phyloP scores from a whole-genome alignment of 2,329 filamentous ascomycete genomes.

The Colletotrichum godetiae region DNA sequence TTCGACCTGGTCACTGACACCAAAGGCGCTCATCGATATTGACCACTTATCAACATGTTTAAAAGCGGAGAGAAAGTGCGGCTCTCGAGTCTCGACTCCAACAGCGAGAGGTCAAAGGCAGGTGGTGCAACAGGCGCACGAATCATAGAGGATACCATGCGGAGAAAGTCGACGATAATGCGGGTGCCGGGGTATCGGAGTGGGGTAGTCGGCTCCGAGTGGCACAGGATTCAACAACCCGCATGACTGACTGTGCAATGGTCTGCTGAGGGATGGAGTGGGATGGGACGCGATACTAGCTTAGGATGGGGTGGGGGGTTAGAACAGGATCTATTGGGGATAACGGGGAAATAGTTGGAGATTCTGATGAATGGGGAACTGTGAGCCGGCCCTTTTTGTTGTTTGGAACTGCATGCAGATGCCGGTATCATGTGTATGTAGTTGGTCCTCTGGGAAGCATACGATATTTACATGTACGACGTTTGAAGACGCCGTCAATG shows the following conservation, averaged over 20 bases:
- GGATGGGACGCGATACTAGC: background rate
- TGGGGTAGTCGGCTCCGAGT: slow-evolving; percentile 23
- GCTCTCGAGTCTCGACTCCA: slow-evolving; percentile 7
- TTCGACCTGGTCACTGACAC: background rate
- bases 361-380: background rate
- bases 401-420: background rate
- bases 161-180: slow-evolving; percentile 26
- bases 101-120: background rate
- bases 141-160: slow-evolving; percentile 27
- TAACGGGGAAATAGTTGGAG: slow-evolving; percentile 10
- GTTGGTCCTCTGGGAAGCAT: background rate
- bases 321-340: background rate
- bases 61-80: slow-evolving; percentile 1
- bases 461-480: background rate
- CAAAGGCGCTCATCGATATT: background rate
- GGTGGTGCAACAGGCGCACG: slow-evolving; percentile 28
- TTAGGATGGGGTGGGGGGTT: background rate
- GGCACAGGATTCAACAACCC: background rate
- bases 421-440: background rate
- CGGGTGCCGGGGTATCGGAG: slow-evolving; percentile 17
- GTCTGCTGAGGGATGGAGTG: background rate
- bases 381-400: background rate
- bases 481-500: background rate
- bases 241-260: background rate
- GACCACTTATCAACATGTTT: background rate